Evolutionary conservation across 2,329 filamentous ascomycete species (phyloP), one percentile per base, ranked within the genome.

Genomic region (Coniochaeta pulveracea): DNA sequence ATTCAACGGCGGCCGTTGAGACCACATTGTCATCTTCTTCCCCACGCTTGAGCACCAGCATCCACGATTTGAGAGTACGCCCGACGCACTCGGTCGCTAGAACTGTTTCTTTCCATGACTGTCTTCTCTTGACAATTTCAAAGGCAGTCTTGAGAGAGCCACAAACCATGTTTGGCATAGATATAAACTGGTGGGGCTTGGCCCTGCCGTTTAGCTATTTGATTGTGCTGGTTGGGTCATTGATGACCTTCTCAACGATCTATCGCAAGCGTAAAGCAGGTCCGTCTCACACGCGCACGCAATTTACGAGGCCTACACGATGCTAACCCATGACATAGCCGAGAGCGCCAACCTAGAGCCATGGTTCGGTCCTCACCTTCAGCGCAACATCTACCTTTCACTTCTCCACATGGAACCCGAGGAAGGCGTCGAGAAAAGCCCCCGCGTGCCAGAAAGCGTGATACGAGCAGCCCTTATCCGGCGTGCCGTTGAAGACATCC

Each of bases 301-400:
- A 36, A n/a, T n/a, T n/a, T n/a, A n/a, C n/a, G n/a, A n/a, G n/a
- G n/a, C n/a, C n/a, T n/a, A n/a, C 34, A 12, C n/a, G 34, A 24
- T 4, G 19, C 23, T 33, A 15, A 34, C 6, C 45, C 37, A 34
- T 15, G 18, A 16, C 35, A 35, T 44, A 86, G 82, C 67, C 43
- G 76, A 85, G 62, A 81, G 82, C 48, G 80, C 85, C 34, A 85
- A 83, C 45, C 76, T 98, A 40, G 85, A 83, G 45, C 86, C 89
- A 46, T 98, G 91, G 89, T 98, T 98, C 60, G 79, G 80, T 16
- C 72, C 81, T 34, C 88, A 98, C 56, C 67, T 93, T 33, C 83
- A 91, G 59, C 84, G 89, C 58, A 88, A 98, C 58, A 76, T 98
- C 52, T 98, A 96, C 66, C 75, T 94, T 39, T 86, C 86, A 27